Base-by-base conservation (phyloP, 129 eudicot genomes). In the Ambrosia trifida region DNA sequence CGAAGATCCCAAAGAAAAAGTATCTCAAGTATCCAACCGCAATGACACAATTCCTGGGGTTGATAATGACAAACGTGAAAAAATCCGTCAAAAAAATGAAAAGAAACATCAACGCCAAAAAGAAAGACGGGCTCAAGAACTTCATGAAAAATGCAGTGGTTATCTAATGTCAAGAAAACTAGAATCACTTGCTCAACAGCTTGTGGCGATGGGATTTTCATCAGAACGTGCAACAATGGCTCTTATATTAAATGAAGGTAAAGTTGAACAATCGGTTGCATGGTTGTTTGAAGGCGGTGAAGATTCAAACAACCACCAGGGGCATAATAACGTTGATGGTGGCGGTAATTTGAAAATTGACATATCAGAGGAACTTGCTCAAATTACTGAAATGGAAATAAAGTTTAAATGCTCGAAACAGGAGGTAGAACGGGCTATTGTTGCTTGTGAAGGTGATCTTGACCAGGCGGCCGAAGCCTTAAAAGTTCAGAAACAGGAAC, bases 211-310 rank as follows among this genome's bases (percentile, higher is more conserved):
- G 96, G 96, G 96, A 28, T 86, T 89, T 65, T 81, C 96, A 45
- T 82, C 81, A 14, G 96, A 89, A 79, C 85, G 87, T 65, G 96
- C 96, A 7, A 89, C 91, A 30, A 81, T 85, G 96, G 96, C 96
- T 72, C 91, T 89, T 40, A 89, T 89, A 53, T 70, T 81, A 64
- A 85, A 89, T 51, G 91, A 89, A 83, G 96, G 96, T 56, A 77
- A 83, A 56, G 85, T 89, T 38, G 96, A 89, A 78, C 87, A 86
- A 19, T 89, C 96, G 3, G 91, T 89, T 51, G 76, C 85, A 12
- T 89, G 91, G 91, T 68, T 89, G 68, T 81, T 89, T 72, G 96
- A 89, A 63, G 86, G 88, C 11, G 84, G 82, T 64, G 91, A 89
- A 81, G 96, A 83, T 66, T 58, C 80, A 56, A 85, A 81, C 33